These are phyloP conservation scores for Amphirosellinia nigrospora DNA, from an alignment of 495 filamentous ascomycete species.

Conservation along the genomic window DNA sequence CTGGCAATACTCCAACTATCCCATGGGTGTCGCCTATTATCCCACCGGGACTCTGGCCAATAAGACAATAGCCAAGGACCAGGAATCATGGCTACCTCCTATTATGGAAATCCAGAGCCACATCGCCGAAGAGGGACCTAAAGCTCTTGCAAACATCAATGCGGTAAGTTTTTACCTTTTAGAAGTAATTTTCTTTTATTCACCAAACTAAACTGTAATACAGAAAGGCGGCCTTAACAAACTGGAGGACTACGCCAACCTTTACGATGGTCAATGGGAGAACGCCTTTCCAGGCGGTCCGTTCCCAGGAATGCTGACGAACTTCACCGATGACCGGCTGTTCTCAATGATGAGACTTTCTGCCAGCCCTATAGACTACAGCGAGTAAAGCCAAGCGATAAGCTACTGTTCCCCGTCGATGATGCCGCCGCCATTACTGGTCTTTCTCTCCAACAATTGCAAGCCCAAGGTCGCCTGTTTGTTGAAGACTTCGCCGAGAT, in stretches of 20 bases:
- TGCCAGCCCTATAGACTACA: constrained; percentile 37
- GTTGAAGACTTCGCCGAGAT: constrained; percentile 42
- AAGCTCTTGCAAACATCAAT: constrained; percentile 9
- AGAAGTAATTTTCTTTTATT: background rate
- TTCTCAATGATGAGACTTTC: constrained; percentile 50
- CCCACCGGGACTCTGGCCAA: constrained; percentile 18
- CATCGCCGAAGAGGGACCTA: constrained; percentile 1
- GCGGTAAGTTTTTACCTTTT: background rate
- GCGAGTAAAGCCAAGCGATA: constrained; percentile 40
- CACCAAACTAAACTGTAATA: background rate
- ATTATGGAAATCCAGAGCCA: background rate
- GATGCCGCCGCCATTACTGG: constrained; percentile 36
- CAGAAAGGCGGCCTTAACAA: constrained; percentile 37
- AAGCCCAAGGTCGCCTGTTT: constrained; percentile 40
- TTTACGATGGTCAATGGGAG: constrained; percentile 46
- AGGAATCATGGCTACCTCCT: constrained; percentile 16
- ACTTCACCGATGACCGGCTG: constrained; percentile 47
- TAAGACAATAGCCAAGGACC: constrained; percentile 18
- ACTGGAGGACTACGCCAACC: constrained; percentile 37
- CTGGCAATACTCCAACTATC: constrained; percentile 21
- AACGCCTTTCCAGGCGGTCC: constrained; percentile 36
- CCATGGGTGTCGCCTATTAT: constrained; percentile 22
- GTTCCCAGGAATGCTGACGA: constrained; percentile 38
- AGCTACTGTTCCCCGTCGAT: constrained; percentile 39
- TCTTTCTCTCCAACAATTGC: constrained; percentile 30